A percentile compares a stretch with the other conserved stretches of the same genome.
phyloP scores from a whole-genome alignment of 441 rosid genomes.

The Brassica balearica region DNA sequence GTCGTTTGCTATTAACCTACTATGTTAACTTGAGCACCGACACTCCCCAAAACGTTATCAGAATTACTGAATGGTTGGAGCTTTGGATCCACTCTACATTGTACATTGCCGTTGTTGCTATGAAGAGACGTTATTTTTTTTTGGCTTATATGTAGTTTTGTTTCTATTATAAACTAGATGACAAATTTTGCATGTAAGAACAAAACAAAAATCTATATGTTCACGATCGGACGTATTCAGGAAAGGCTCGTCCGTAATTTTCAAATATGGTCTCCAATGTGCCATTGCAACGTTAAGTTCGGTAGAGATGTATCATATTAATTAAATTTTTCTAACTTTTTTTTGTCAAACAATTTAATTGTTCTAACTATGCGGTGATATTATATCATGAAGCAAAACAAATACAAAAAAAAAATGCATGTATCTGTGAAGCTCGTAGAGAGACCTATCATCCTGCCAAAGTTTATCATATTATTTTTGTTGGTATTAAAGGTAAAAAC shows the following conservation, averaged over 20 bases:
- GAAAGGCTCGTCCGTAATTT: constrained; percentile 17
- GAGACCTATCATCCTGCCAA: neutral
- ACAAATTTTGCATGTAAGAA: constrained; percentile 23
- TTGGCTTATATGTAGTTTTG: constrained; percentile 10
- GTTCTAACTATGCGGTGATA: constrained; percentile 14
- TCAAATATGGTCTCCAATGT: constrained; percentile 2
- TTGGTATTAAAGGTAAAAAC: neutral
- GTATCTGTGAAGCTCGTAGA: neutral
- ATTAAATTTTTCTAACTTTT: neutral
- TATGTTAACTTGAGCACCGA: constrained; percentile 38
- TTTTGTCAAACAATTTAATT: neutral
- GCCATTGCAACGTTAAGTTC: constrained; percentile 37
- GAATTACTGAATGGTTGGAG: constrained; percentile 19
- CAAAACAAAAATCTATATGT: neutral
- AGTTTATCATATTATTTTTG: neutral
- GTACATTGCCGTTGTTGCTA: constrained; percentile 9
- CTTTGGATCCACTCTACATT: constrained; percentile 22
- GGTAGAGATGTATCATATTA: constrained; percentile 35
- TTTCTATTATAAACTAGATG: constrained; percentile 20
- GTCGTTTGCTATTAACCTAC: constrained; percentile 16
- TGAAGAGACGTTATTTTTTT: constrained; percentile 13
- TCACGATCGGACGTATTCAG: constrained; percentile 5
- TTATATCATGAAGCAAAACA: neutral
- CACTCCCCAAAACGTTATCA: constrained; percentile 30
- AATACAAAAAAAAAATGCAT: neutral